Base-by-base conservation (phyloP, 208 protist species). In the Acanthamoeba lenticulata region DNA sequence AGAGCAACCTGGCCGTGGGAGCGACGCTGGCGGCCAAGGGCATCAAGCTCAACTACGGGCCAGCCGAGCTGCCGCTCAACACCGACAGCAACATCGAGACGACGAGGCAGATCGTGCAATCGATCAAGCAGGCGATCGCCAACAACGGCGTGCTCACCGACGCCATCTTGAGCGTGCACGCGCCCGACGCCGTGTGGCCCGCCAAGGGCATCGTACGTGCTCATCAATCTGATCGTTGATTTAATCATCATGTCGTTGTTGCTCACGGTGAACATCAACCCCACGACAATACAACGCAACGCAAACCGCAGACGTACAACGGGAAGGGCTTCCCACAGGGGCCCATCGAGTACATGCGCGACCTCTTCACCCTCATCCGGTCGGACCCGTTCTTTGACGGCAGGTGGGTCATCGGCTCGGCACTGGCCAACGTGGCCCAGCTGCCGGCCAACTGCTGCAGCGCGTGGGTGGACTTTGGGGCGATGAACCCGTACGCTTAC, bases 361-460 rank as follows among this genome's bases (percentile, higher is more conserved):
- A 77, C 67, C 9, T 77, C 4, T 44, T 24, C 67, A 38, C 32
- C 1, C 67, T 77, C 17, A 1, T 77, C 5, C 67, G 67, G 34
- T 3, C 3, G 1, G 67, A 77, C 21, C 32, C 67, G 0, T 13
- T n/a, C 34, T 77, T 77, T 34, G 21, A 77, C 1, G 67, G 15
- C 34, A 40, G 21, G 34, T 77, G 67, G 67, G 19, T 77, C 2
- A 44, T 77, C 38, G 67, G 36, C 38, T 4, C 67, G 9, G 34
- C 67, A 13, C 67, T 77, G 29, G 38, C 36, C 34, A n/a, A 29
- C 36, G 1, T 1, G 38, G 67, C 9, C 1, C 4, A 13, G 9
- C 34, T 77, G 67, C 67, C 67, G 67, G 34, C 67, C 67, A 77
- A 77, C 67, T 77, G 67, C 67, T 77, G 67, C 67, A 77, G 38